These are phyloP conservation scores for Solanum clarkiae DNA, from an alignment of 257 asterid species.

Conservation along the genomic window DNA sequence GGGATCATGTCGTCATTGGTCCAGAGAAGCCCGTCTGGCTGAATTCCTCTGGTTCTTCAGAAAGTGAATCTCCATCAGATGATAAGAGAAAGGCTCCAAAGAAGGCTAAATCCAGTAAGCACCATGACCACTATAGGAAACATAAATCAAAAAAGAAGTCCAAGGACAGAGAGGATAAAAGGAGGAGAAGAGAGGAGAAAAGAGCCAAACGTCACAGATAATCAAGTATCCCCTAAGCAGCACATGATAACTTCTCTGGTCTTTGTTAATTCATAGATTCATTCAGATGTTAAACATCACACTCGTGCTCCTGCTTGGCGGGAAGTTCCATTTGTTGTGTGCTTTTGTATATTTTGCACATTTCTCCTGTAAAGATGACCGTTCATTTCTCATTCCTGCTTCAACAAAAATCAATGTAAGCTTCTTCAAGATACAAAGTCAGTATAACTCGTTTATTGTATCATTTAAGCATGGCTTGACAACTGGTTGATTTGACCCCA, in stretches of 20 bases:
- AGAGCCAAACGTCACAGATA: slow-evolving; percentile 23
- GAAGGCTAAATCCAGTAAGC: slow-evolving; percentile 10
- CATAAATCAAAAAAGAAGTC: slow-evolving; percentile 50
- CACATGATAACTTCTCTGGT: background rate
- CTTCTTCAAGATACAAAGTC: background rate
- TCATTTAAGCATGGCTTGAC: background rate
- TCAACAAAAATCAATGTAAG: background rate
- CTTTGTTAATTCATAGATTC: background rate
- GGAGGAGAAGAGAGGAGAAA: slow-evolving; percentile 36
- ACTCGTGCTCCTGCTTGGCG: background rate
- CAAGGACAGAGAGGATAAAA: slow-evolving; percentile 27
- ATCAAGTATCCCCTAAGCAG: background rate
- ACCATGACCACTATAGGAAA: slow-evolving; percentile 35
- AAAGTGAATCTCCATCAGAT: slow-evolving; percentile 23
- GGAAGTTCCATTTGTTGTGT: background rate
- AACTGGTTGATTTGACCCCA: background rate
- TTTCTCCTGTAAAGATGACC: background rate
- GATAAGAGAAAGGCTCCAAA: slow-evolving; percentile 16
- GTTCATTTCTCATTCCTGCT: background rate
- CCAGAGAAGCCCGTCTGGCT: slow-evolving; percentile 50
- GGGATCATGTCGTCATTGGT: slow-evolving; percentile 30
- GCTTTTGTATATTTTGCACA: background rate
- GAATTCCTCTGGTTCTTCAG: slow-evolving; percentile 27
- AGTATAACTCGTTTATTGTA: background rate
- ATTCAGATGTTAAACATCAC: background rate